Base-by-base conservation (phyloP, 2,329 filamentous ascomycete genomes). In the Nemania sp. region DNA sequence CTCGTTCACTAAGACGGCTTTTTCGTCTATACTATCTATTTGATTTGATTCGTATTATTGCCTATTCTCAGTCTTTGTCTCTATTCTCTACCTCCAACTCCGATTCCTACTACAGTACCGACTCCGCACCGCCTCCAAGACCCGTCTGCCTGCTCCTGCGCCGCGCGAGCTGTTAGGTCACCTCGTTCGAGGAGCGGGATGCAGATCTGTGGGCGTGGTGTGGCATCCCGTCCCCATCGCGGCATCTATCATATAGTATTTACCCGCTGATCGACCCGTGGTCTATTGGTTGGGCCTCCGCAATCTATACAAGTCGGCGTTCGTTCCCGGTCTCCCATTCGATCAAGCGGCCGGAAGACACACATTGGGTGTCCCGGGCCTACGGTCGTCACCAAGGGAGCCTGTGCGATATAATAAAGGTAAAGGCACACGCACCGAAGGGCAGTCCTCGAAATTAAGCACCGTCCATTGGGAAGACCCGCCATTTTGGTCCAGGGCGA, bases 191-290 rank as follows among this genome's bases (percentile, higher is more conserved):
- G 30, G 44, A 45, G 41, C 49, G 37, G 49, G 49, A 53, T 53
- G 49, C 54, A 56, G 44, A 46, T 42, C 39, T 37, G 44, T 49
- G 49, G 44, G 43, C 34, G 28, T 23, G 45, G 54, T 36, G 33
- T 40, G 44, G 49, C 34, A 48, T 34, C 33, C 47, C 33, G n/a
- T 44, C 40, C 46, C 39, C 39, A 17, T 42, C 39, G 30, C 54
- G 54, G 49, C 53, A 49, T 52, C n/a, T n/a, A n/a, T n/a, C 53
- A 36, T 34, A 52, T 43, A 40, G 24, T 43, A 50, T 39, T 56
- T 56, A 59, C 33, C 51, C 46, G 49, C 46, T 17, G 26, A 43
- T 30, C 48, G 23, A 37, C 23, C 39, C 37, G 37, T 17, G 15
- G 9, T 15, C 17, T 19, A 57, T 54, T 57, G 54, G 51, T 36